Conservation (phyloP, 2,329 filamentous ascomycete genomes). For the Sporothrix humicola region DNA sequence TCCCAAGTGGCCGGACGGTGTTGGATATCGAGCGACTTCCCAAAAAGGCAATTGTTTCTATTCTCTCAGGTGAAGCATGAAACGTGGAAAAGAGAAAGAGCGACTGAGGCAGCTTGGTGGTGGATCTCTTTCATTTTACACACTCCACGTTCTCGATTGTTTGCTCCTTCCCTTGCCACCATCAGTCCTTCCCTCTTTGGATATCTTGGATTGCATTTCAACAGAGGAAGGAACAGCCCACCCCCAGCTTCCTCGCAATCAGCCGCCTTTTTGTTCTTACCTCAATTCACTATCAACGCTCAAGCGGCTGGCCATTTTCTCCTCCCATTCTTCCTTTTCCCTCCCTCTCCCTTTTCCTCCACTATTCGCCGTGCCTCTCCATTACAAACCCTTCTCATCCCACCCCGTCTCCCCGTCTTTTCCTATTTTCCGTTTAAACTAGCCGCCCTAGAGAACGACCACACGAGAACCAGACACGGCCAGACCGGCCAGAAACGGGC, state of each 20-base stretch:
- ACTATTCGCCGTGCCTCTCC: background rate
- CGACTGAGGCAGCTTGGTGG: background rate
- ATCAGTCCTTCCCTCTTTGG: background rate
- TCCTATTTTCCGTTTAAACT: conserved; percentile 29
- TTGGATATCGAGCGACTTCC: background rate
- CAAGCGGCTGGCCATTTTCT: background rate
- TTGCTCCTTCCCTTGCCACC: background rate
- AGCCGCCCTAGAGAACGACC: conserved; percentile 4
- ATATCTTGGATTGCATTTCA: background rate
- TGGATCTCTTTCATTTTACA: background rate
- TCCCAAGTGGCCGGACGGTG: background rate
- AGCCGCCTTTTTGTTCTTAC: conserved; percentile 16
- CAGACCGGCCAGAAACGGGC: background rate
- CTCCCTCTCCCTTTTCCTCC: background rate
- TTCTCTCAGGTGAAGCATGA: too few species aligned
- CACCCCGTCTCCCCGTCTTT: background rate
- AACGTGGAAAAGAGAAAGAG: background rate
- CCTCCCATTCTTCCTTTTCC: background rate
- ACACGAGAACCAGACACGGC: background rate
- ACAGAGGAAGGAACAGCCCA: background rate
- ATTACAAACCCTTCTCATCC: background rate
- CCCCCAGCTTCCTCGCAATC: conserved; percentile 1
- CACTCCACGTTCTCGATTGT: background rate
- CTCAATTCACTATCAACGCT: background rate
- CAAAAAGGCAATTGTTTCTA: background rate